Conservation (phyloP, 768 basidiomycete species). For the Fomitopsis serialis region DNA sequence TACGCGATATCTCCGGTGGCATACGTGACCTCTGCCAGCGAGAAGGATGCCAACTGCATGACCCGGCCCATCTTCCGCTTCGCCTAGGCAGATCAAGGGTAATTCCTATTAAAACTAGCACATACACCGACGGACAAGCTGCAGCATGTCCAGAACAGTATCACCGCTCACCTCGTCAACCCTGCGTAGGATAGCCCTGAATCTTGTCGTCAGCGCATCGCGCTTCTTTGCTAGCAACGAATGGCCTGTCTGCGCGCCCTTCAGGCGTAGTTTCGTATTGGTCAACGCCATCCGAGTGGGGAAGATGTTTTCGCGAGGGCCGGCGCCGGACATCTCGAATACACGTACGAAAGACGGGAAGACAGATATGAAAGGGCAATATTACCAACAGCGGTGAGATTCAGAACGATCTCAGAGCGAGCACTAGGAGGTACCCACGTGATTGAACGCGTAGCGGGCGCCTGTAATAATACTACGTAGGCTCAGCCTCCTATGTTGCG, state of each 20-base stretch:
- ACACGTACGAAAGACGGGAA: background rate
- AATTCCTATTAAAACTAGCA: background rate
- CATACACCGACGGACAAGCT: background rate
- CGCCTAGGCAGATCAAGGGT: slow-evolving; percentile 48
- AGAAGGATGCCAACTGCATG: slow-evolving; percentile 98
- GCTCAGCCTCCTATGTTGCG: too few species aligned
- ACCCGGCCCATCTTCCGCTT: slow-evolving; percentile 99
- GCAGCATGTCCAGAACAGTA: background rate
- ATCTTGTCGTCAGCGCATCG: slow-evolving; percentile 92
- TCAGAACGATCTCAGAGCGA: too few species aligned
- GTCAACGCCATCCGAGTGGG: slow-evolving; percentile 97
- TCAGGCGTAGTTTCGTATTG: slow-evolving; percentile 84
- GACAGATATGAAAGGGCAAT: too few species aligned
- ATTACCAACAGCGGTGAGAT: too few species aligned
- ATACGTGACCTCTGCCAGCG: slow-evolving; percentile 97
- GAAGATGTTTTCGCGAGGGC: slow-evolving; percentile 88
- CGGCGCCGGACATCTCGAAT: slow-evolving; percentile 79
- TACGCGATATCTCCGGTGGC: slow-evolving; percentile 96
- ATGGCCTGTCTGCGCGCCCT: slow-evolving; percentile 92
- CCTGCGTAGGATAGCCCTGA: slow-evolving; percentile 89
- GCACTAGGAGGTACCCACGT: too few species aligned
- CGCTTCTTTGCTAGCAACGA: slow-evolving; percentile 96
- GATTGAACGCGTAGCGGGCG: too few species aligned
- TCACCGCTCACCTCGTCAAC: slow-evolving; percentile 81
- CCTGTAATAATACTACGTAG: too few species aligned